Evolutionary conservation across 1,284 basidiomycete genomes (phyloP), one percentile per base, ranked within the genome.

Genomic region (Nidula niveotomentosa): DNA sequence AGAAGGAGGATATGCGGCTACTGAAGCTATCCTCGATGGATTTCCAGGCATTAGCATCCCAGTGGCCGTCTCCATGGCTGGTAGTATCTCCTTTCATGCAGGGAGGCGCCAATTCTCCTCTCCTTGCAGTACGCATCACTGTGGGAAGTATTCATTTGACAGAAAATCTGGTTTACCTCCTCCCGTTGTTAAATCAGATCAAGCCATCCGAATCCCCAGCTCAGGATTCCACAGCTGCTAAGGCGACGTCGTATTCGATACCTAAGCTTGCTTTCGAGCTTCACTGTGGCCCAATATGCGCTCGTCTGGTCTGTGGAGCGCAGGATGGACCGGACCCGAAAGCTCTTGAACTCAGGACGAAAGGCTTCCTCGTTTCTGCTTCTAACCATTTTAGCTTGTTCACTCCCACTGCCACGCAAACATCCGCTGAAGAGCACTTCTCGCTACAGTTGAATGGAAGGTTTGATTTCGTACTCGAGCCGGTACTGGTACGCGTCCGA

Each of bases 11-110:
- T 37, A 65, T 77, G 49, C 78, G 75, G 4, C 60, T 89, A 34
- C 56, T 83, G 48, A 74, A 71, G 18, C 54, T 85, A n/a, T 75
- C 76, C 12, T 65, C 68, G 2, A 58, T 81, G 33, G 64, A 74
- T 37, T 58, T 83, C 18, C 70, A 80, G 44, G 64, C 74, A 2
- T 66, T 89, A 30, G 64, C 76, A 15, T 80, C 79, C 2, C 81
- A 86, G 63, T 90, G 86, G 85, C 83, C 85, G 8, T 67, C 76
- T 34, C 78, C 80, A 13, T 80, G 78, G 73, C 67, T 85, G 30
- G 67, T 70, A 35, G 69, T 78, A 3, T 72, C 79, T 4, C 67
- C 75, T n/a, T 80, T 82, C 62, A 67, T 86, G 49, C 60, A 63
- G n/a, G 82, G 79, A 35, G 85, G 88, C 62, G 79, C 83, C 3